These are phyloP conservation scores for Plenodomus tracheiphilus DNA, from an alignment of 2,329 filamentous ascomycete species.

Conservation along the genomic window DNA sequence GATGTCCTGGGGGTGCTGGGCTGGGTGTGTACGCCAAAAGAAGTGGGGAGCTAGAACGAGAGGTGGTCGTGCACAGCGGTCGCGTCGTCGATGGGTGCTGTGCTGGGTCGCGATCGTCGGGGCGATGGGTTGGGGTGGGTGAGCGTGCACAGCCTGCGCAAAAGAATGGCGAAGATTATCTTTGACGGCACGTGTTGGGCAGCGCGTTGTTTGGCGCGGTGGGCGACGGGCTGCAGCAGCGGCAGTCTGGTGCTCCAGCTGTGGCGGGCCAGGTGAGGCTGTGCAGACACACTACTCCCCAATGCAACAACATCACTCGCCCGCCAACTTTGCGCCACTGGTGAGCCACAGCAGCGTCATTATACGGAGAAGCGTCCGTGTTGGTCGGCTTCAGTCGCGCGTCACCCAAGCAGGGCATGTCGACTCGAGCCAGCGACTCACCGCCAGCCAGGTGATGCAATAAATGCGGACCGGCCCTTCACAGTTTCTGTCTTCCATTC, in stretches of 20 bases:
- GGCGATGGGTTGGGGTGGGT: not conserved
- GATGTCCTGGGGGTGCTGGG: slow-evolving; percentile 7
- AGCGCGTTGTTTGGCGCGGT: not conserved
- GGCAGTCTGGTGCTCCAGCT: too few relatives aligned
- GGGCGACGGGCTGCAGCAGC: not conserved
- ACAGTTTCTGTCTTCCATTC: slow-evolving; percentile 13
- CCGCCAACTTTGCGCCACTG: too few relatives aligned
- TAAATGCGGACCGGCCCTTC: slow-evolving; percentile 18
- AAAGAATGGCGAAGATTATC: slow-evolving; percentile 26
- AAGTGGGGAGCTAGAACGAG: slow-evolving; percentile 8
- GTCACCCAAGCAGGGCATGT: slow-evolving; percentile 33
- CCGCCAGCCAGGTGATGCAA: slow-evolving; percentile 26
- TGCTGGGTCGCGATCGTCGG: not conserved
- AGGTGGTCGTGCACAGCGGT: slow-evolving; percentile 1
- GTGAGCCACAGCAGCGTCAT: slow-evolving; percentile 1
- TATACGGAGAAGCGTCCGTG: slow-evolving; percentile 12
- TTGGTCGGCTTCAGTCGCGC: slow-evolving; percentile 17
- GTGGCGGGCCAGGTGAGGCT: slow-evolving; percentile 18
- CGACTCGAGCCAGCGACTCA: slow-evolving; percentile 9
- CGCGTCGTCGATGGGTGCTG: slow-evolving; percentile 11
- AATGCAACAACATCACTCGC: too few relatives aligned
- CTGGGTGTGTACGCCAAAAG: not conserved
- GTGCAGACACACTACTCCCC: slow-evolving; percentile 6
- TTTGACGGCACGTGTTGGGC: slow-evolving; percentile 1
- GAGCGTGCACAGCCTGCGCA: slow-evolving; percentile 31